A percentile compares a stretch with the other conserved stretches of the same genome.
These are phyloP conservation scores for Petunia hybrid DNA, from an alignment of 305 asterid species.

Conservation along the genomic window DNA sequence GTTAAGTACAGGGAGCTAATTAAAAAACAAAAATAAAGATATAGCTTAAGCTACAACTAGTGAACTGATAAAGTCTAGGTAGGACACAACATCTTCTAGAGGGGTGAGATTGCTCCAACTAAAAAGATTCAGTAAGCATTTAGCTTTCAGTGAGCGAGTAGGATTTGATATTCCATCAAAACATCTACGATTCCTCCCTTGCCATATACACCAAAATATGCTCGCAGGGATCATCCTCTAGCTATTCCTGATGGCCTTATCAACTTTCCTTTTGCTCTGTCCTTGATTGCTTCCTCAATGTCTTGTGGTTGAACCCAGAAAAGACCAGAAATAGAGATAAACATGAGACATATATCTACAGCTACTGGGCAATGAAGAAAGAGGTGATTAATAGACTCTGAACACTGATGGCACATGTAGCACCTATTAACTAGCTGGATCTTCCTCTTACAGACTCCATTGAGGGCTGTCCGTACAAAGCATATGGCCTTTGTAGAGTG, in stretches of 20 bases:
- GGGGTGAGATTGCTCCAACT: background rate
- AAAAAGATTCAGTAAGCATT: background rate
- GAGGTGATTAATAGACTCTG: background rate
- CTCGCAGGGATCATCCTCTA: background rate
- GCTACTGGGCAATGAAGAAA: background rate
- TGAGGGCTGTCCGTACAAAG: too few species aligned
- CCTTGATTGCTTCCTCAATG: background rate
- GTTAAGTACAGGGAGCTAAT: too few species aligned
- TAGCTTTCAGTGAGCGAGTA: background rate
- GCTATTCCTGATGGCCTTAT: background rate
- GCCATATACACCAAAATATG: background rate
- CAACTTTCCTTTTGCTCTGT: background rate
- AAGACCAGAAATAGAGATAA: background rate
- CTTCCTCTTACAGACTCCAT: too few species aligned
- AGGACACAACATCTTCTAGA: background rate
- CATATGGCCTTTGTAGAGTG: too few species aligned
- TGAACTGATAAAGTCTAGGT: background rate
- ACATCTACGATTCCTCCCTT: background rate
- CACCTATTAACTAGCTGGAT: background rate
- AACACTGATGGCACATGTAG: background rate
- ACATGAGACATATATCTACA: background rate
- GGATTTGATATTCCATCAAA: conserved; percentile 6
- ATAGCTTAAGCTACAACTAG: background rate
- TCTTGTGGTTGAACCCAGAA: background rate
- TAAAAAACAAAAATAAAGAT: too few species aligned